Conservation (phyloP, 306 rosid species). For the Pyrus betulifolia region DNA sequence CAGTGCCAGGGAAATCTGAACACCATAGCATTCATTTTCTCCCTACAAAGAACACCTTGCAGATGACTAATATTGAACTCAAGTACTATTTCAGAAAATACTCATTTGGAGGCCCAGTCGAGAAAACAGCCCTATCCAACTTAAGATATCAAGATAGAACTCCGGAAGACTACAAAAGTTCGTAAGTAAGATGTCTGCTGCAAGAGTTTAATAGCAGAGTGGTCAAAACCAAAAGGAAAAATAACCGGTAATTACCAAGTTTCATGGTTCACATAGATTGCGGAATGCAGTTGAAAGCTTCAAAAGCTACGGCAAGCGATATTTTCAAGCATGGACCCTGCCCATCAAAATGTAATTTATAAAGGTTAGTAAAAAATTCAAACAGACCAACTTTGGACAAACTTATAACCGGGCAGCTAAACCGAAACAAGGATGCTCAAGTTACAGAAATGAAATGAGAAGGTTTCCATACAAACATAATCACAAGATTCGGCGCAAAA, state of each 20-base stretch:
- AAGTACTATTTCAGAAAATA: background rate
- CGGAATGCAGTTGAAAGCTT: conserved; percentile 15
- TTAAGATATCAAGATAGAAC: background rate
- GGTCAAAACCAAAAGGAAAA: background rate
- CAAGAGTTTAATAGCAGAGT: background rate
- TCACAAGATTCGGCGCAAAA: background rate
- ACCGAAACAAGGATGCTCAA: conserved; percentile 1
- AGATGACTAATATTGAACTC: background rate
- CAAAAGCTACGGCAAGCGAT: conserved; percentile 5
- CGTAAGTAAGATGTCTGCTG: background rate
- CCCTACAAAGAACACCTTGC: background rate
- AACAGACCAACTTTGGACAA: background rate
- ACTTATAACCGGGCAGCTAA: background rate
- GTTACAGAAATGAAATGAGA: conserved; percentile 1
- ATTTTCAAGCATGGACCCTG: conserved; percentile 30
- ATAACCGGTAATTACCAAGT: conserved; percentile 45
- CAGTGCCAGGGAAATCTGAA: conserved; percentile 13
- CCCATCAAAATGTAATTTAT: conserved; percentile 13
- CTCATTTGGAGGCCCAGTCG: background rate
- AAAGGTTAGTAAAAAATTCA: conserved; percentile 1
- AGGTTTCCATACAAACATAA: conserved; percentile 9
- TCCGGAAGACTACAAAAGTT: background rate
- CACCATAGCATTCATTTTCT: background rate
- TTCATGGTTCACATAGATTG: conserved; percentile 49
- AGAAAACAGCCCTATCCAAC: background rate